A percentile compares a stretch with the other conserved stretches of the same genome.
Evolutionary conservation across 768 basidiomycete species (phyloP).

Genomic region (Suillus bovinus): DNA sequence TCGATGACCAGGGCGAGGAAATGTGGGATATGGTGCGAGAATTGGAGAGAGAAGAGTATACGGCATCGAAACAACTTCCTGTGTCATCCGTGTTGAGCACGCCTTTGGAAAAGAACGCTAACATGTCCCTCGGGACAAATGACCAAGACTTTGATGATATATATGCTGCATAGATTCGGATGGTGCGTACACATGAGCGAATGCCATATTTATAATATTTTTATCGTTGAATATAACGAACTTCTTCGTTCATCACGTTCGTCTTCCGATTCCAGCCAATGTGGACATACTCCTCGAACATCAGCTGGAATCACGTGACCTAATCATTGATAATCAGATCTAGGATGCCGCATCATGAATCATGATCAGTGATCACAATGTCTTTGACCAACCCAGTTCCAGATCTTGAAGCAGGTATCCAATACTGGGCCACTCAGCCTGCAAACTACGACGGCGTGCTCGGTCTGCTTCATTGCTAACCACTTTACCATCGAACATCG

Average conservation of each 20-base stretch:
- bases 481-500: slow-evolving; percentile 27
- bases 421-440: slow-evolving; percentile 84
- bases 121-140: slow-evolving; percentile 31
- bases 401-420: slow-evolving; percentile 72
- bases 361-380: slow-evolving; percentile 12
- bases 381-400: slow-evolving; percentile 39
- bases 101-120: slow-evolving; percentile 15
- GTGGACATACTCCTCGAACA: neutral
- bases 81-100: slow-evolving; percentile 23
- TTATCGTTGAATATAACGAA: neutral
- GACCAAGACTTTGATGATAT: slow-evolving; percentile 67
- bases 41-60: slow-evolving; percentile 38
- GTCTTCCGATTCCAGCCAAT: neutral
- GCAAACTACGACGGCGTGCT: slow-evolving; percentile 88
- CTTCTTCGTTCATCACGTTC: neutral
- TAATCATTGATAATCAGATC: neutral
- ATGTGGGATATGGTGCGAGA: slow-evolving; percentile 73
- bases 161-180: slow-evolving; percentile 44
- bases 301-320: neutral
- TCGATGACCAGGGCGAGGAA: slow-evolving; percentile 53
- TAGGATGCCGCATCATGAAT: neutral
- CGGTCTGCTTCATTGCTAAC: slow-evolving; percentile 42
- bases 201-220: slow-evolving; percentile 1
- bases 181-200: slow-evolving; percentile 2
- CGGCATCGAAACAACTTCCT: slow-evolving; percentile 21